A percentile compares a stretch with the other conserved stretches of the same genome.
Evolutionary conservation across 805 yeast species (phyloP).

Genomic region (Candida vaughaniae): DNA sequence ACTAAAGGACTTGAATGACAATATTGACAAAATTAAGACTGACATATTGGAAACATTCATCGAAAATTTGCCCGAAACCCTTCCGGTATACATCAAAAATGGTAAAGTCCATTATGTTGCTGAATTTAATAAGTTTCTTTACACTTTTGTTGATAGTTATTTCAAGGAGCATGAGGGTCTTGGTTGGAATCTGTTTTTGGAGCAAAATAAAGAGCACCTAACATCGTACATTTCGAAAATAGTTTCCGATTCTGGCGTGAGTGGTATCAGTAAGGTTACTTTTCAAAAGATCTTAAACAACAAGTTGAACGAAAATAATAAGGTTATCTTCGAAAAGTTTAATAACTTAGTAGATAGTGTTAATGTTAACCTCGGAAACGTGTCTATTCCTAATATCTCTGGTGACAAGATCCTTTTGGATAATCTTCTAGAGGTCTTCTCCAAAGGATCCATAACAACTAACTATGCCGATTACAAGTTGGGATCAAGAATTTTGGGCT

Average conservation of each 20-base stretch:
- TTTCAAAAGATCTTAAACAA: slow-evolving; percentile 22
- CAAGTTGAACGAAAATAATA: slow-evolving; percentile 23
- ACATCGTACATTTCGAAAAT: slow-evolving; percentile 15
- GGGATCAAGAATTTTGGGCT: slow-evolving; percentile 42
- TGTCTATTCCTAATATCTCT: slow-evolving; percentile 10
- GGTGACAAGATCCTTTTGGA: slow-evolving; percentile 26
- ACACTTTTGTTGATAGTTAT: slow-evolving; percentile 30
- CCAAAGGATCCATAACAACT: slow-evolving; percentile 33
- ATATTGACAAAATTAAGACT: slow-evolving; percentile 9
- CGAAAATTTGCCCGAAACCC: slow-evolving; percentile 24
- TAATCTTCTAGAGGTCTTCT: slow-evolving; percentile 28
- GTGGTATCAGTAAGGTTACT: slow-evolving; percentile 18
- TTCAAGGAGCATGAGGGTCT: slow-evolving; percentile 12
- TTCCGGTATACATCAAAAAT: slow-evolving; percentile 31
- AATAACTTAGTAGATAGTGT: slow-evolving; percentile 26
- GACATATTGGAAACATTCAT: slow-evolving; percentile 11
- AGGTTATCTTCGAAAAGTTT: slow-evolving; percentile 21
- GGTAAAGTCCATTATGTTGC: slow-evolving; percentile 37
- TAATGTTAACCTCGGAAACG: slow-evolving; percentile 13
- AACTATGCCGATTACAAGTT: slow-evolving; percentile 41
- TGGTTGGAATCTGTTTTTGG: slow-evolving; percentile 25
- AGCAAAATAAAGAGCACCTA: slow-evolving; percentile 19
- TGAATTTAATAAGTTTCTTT: slow-evolving; percentile 36
- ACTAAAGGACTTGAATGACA: slow-evolving; percentile 7
- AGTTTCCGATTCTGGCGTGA: slow-evolving; percentile 7